phyloP scores from a whole-genome alignment of 495 filamentous ascomycete species.

The Cercophora samala region DNA sequence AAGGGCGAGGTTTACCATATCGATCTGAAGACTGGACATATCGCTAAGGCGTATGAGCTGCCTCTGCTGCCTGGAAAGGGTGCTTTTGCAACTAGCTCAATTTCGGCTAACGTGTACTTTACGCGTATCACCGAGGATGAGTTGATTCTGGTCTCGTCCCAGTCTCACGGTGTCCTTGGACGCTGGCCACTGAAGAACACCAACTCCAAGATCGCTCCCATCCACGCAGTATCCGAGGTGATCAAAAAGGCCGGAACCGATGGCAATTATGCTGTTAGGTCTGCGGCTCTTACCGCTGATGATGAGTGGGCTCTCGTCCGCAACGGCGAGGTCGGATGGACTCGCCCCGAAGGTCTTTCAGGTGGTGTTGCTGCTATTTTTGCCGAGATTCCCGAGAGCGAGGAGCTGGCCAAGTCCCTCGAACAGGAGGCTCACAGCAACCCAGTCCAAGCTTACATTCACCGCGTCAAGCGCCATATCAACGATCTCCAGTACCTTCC shows the following conservation, averaged over 20 bases:
- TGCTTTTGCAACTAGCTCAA: conserved; percentile 73
- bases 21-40: conserved; percentile 59
- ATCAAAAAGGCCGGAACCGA: conserved; percentile 53
- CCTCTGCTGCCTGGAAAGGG: conserved; percentile 65
- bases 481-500: conserved; percentile 78
- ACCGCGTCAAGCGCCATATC: conserved; percentile 78
- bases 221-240: conserved; percentile 80
- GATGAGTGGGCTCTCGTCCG: conserved; percentile 83
- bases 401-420: conserved; percentile 73
- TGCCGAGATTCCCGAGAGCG: conserved; percentile 67
- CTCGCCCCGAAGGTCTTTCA: conserved; percentile 74
- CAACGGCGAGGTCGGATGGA: conserved; percentile 79
- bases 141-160: conserved; percentile 67
- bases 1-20: conserved; percentile 86
- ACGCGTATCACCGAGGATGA: conserved; percentile 72
- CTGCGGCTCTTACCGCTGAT: conserved; percentile 61
- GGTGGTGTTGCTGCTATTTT: conserved; percentile 72
- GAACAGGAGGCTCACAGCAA: conserved; percentile 84
- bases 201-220: conserved; percentile 38
- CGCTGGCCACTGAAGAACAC: conserved; percentile 59
- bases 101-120: conserved; percentile 82
- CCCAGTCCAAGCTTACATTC: conserved; percentile 73
- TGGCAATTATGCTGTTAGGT: conserved; percentile 69
- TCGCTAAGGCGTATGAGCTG: conserved; percentile 72
- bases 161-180: conserved; percentile 68